phyloP scores from a whole-genome alignment of 768 basidiomycete genomes.

The Leccinum disarticulatum region DNA sequence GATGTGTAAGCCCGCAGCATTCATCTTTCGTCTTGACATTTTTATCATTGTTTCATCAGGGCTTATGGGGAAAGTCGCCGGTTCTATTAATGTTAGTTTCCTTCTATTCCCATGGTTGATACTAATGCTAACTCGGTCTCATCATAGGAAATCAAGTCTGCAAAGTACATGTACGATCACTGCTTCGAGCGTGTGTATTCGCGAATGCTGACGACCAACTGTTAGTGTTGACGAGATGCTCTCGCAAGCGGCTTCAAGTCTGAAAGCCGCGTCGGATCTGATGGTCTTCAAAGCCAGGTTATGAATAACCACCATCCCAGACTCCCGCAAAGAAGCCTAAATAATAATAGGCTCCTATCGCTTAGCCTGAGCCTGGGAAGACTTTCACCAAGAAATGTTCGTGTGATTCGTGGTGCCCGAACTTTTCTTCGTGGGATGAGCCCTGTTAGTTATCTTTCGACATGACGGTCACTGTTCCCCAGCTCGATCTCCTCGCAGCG shows the following conservation, averaged over 20 bases:
- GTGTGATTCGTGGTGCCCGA: not conserved
- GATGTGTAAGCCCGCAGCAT: slow-evolving; percentile 46
- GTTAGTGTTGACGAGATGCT: slow-evolving; percentile 81
- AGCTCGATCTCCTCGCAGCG: not conserved
- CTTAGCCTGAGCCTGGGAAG: not conserved
- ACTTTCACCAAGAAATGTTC: not conserved
- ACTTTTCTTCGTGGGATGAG: not conserved
- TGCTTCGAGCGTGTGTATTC: not conserved
- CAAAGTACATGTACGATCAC: slow-evolving; percentile 71
- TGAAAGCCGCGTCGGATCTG: slow-evolving; percentile 45
- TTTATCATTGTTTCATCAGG: slow-evolving; percentile 38
- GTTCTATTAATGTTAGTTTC: slow-evolving; percentile 55
- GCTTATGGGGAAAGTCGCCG: slow-evolving; percentile 80
- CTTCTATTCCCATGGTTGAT: not conserved
- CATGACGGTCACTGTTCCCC: slow-evolving; percentile 11
- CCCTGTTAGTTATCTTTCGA: not conserved
- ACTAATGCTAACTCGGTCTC: slow-evolving; percentile 6
- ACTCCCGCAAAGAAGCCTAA: not conserved
- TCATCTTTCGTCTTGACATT: not conserved
- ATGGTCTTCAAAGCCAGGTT: slow-evolving; percentile 52
- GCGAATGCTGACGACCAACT: slow-evolving; percentile 10
- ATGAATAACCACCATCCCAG: slow-evolving; percentile 10
- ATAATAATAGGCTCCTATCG: not conserved
- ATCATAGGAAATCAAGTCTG: slow-evolving; percentile 73
- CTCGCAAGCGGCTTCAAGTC: slow-evolving; percentile 57